Evolutionary conservation across 2,329 filamentous ascomycete genomes (phyloP), one percentile per base, ranked within the genome.

Genomic region (Gnomoniopsis sp.): DNA sequence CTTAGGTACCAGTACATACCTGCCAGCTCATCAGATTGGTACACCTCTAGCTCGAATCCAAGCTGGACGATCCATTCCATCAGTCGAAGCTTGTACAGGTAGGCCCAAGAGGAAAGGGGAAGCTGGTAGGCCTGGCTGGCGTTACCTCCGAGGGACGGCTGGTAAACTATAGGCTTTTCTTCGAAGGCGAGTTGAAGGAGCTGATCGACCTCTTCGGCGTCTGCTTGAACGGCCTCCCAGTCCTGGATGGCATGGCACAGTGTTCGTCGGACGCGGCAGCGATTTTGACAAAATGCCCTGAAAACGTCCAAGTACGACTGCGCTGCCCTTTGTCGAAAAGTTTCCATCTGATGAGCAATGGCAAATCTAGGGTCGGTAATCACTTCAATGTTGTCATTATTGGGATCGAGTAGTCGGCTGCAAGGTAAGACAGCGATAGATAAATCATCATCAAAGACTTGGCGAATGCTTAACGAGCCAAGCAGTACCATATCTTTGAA

Each of bases 1-100:
- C 90, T 84, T 63, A 96, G 76, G 71, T 96, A 92, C 86, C 89
- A 95, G 72, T 98, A 98, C 89, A 97, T 96, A 23, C 86, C 87
- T 0, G 87, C 83, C 11, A 95, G 79, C 71, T 99, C 95, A 70
- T 96, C 89, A 0, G 86, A 81, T 55, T 93, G 87, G 72, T 98
- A 98, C 11, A 96, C 84, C 47, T 93, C 88, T 14, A 97, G 86
- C 73, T 99, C 95, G 71, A 99, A 98, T 14, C 96, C 95, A 34
- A 97, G 85, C 69, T 97, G 90, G 17, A 97, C 81, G 49, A 96
- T 88, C 79, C 87, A 89, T 69, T 93, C 88, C 81, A 97, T 91
- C 67, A 93, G 85, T 33, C 84, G 85, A n/a, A 97, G 80, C 72
- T 97, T 98, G 73, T 96, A 90, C 60, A 93, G 83, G 67, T 93